phyloP scores from a whole-genome alignment of 1,284 basidiomycete genomes.

The Gomphus bonarii region DNA sequence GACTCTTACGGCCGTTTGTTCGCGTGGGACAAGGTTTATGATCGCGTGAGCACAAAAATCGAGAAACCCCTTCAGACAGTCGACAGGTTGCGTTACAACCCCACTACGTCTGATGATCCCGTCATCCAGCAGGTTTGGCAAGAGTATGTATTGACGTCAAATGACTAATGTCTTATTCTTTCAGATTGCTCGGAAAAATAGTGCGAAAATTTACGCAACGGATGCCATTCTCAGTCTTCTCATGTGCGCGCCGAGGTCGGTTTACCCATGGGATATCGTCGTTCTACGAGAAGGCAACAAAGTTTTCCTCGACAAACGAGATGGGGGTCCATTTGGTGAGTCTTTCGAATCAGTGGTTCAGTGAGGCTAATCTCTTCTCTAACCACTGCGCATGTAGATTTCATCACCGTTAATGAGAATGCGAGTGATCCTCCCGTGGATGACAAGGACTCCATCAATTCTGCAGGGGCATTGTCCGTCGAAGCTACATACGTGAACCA shows the following conservation, averaged over 20 bases:
- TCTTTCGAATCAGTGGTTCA: neutral
- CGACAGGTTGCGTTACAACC: conserved; percentile 96
- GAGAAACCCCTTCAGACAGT: conserved; percentile 86
- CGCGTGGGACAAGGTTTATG: conserved; percentile 92
- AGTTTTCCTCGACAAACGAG: conserved; percentile 96
- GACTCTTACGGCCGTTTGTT: conserved; percentile 85
- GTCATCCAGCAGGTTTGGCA: conserved; percentile 73
- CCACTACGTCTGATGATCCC: conserved; percentile 95
- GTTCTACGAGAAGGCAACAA: conserved; percentile 89
- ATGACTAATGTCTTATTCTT: neutral
- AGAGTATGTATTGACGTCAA: neutral
- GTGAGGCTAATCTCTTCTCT: neutral
- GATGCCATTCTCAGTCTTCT: conserved; percentile 94
- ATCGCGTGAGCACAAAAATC: conserved; percentile 90
- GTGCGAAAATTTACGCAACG: conserved; percentile 86
- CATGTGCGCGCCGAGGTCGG: conserved; percentile 92
- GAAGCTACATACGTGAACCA: conserved; percentile 99
- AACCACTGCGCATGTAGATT: conserved; percentile 37
- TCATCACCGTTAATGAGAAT: conserved; percentile 98
- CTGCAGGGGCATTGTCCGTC: conserved; percentile 86
- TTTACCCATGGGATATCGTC: conserved; percentile 99
- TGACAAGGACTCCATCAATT: conserved; percentile 79
- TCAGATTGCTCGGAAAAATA: conserved; percentile 69
- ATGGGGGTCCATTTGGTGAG: conserved; percentile 83
- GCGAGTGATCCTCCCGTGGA: conserved; percentile 93